These are phyloP conservation scores for Sequoiadendron giganteum DNA, from an alignment of 75 land plant species.

Conservation along the genomic window DNA sequence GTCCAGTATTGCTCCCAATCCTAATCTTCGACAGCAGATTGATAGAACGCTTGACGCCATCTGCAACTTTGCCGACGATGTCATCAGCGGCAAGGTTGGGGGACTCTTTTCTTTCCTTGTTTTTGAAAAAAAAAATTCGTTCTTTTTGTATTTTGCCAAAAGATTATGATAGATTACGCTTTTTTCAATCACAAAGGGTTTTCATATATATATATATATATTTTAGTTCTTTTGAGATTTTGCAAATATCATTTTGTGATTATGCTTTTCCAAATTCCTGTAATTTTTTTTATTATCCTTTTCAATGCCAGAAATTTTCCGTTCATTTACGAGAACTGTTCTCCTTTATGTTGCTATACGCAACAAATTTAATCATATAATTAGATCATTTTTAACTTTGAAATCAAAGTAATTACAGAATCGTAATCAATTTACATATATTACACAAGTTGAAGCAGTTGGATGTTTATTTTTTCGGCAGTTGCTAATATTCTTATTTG, in stretches of 20 bases:
- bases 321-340: not conserved
- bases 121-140: not conserved
- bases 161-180: not conserved
- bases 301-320: not conserved
- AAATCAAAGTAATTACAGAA: not conserved
- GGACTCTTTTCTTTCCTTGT: not conserved
- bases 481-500: not conserved
- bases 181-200: not conserved
- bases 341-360: not conserved
- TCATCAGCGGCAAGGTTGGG: constrained; percentile 81
- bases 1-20: constrained; percentile 64
- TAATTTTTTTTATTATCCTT: not conserved
- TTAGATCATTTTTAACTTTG: not conserved
- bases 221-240: not conserved
- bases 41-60: constrained; percentile 59
- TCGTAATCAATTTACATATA: not conserved
- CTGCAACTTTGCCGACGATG: constrained; percentile 65
- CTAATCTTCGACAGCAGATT: constrained; percentile 59
- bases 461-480: not conserved
- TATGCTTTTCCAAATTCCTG: not conserved
- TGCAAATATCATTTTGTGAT: not conserved
- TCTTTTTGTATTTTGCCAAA: not conserved
- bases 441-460: not conserved
- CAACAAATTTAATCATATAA: not conserved
- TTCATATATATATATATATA: not conserved